Evolutionary conservation across 228 moss, liverwort and hornwort species (phyloP), one percentile per base, ranked within the genome.

Genomic region (Sphagnum fallax): DNA sequence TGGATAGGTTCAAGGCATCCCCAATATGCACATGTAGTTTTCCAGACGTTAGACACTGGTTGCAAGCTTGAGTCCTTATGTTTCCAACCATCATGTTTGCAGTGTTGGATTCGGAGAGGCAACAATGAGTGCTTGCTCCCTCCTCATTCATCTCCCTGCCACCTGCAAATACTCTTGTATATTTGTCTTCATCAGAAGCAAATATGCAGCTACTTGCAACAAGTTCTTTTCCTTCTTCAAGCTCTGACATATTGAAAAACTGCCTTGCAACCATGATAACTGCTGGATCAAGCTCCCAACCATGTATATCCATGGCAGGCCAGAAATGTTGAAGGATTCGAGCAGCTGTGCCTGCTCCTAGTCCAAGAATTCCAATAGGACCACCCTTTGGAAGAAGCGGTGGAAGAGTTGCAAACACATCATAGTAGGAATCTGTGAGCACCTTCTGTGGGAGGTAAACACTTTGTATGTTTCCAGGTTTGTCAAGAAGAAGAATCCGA

Each of bases 391-490:
- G 92, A 68, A 92, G 77, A 16, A 98, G 79, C 2, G 90, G 85
- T 3, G 86, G 77, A 2, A 98, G 49, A 11, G 87, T 79, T 4
- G 94, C 84, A 68, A 98, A 72, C 11, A 80, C 75, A 16, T 98
- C 98, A 63, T 94, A 98, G 74, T 98, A 98, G 0, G 92, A 87
- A 52, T 84, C 81, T 1, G 98, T 98, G 55, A 98, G 90, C 12
- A 86, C 75, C 57, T 73, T 89, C 16, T 85, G 72, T 32, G 79
- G 71, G n/a, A 84, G 88, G 67, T 92, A 86, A 6, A 94, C 75
- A 11, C 90, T 86, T 77, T 94, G 98, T 18, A 98, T 87, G 74
- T 92, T 93, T 10, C 92, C 87, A 6, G 90, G 92, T 48, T 86
- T 89, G 72, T 98, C 98, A 57, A 98, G 53, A 15, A 93, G 80